Percentiles rank a stretch among this genome's conserved stretches.
phyloP scores from a whole-genome alignment of 768 basidiomycete species.

The Termitomyces sp. region DNA sequence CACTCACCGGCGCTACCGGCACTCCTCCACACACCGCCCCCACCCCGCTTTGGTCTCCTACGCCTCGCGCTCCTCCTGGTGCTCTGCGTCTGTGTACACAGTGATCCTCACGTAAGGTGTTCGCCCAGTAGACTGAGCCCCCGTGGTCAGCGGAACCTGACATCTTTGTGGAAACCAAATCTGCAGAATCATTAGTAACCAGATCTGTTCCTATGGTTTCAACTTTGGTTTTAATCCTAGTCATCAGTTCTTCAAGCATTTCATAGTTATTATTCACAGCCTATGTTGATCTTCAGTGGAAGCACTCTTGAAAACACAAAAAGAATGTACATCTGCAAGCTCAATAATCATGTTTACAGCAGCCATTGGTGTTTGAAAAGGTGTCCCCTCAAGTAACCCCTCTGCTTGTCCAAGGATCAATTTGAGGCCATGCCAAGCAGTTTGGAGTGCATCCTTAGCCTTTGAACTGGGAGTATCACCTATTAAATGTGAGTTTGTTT shows the following conservation, averaged over 20 bases:
- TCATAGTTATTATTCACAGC: neutral
- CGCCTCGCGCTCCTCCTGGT: too few relatives aligned
- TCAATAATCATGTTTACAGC: neutral
- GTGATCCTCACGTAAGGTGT: too few relatives aligned
- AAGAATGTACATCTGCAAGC: neutral
- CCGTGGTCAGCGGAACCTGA: too few relatives aligned
- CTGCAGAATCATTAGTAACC: neutral
- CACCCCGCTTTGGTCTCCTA: too few relatives aligned
- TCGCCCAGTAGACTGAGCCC: too few relatives aligned
- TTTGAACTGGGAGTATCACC: neutral
- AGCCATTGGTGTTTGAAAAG: neutral
- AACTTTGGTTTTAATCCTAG: neutral
- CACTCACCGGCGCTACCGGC: too few relatives aligned
- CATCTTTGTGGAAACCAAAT: neutral
- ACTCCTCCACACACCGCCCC: too few relatives aligned
- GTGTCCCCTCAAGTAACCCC: neutral
- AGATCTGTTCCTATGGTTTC: neutral
- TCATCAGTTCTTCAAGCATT: neutral
- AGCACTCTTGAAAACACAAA: too few relatives aligned
- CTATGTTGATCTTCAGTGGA: neutral
- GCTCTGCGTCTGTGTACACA: too few relatives aligned
- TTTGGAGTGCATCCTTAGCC: neutral
- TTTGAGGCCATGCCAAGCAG: neutral
- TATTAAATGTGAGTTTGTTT: neutral
- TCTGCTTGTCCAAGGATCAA: neutral